These are phyloP conservation scores for Clavaria fumosa DNA, from an alignment of 768 basidiomycete genomes.

Conservation along the genomic window DNA sequence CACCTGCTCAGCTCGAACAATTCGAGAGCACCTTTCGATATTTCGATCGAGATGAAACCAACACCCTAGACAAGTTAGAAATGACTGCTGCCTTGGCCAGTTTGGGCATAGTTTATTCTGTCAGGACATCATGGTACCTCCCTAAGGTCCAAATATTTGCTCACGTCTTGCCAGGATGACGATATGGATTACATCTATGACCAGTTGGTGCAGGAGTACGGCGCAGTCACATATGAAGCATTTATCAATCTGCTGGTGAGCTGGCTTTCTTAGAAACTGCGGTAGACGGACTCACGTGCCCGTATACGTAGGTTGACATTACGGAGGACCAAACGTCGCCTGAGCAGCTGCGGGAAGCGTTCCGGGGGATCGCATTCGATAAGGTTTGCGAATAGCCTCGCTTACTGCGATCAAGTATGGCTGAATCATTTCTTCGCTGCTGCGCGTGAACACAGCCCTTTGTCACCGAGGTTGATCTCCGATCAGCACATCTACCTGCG, in stretches of 20 bases:
- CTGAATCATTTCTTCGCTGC: background rate
- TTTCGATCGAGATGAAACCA: constrained; percentile 88
- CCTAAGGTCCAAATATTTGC: background rate
- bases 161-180: constrained; percentile 40
- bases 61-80: constrained; percentile 71
- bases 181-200: constrained; percentile 77
- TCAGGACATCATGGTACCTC: constrained; percentile 17
- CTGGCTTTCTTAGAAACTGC: constrained; percentile 1
- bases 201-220: constrained; percentile 66
- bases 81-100: constrained; percentile 92
- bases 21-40: constrained; percentile 96
- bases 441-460: constrained; percentile 45
- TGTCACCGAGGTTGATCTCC: constrained; percentile 87
- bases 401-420: background rate
- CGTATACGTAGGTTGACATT: constrained; percentile 61
- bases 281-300: constrained; percentile 1
- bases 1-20: constrained; percentile 90
- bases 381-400: constrained; percentile 39
- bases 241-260: constrained; percentile 85
- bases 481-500: constrained; percentile 64
- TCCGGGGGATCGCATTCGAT: constrained; percentile 79
- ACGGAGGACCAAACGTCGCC: constrained; percentile 90
- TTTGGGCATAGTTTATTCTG: constrained; percentile 85
- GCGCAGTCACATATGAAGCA: constrained; percentile 83
- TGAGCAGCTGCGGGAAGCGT: constrained; percentile 84